Evolutionary conservation across 441 rosid species (phyloP).

Genomic region (Erodium trifolium): DNA sequence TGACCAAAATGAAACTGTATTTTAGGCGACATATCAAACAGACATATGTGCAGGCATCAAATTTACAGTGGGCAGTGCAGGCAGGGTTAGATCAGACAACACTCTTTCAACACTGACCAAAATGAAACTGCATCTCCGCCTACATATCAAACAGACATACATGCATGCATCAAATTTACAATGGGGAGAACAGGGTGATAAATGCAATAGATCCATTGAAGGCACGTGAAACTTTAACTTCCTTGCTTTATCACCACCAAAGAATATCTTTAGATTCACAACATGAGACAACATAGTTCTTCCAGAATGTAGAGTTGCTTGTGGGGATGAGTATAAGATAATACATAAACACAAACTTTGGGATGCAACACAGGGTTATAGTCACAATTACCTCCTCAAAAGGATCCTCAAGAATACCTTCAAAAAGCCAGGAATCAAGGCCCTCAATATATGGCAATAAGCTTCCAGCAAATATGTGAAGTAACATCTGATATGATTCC

Average conservation of each 20-base stretch:
- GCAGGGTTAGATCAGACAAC: no score
- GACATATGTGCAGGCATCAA: no score
- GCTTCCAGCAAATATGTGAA: constrained; percentile 73
- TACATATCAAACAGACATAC: no score
- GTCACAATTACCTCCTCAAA: constrained; percentile 65
- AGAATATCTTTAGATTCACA: constrained; percentile 11
- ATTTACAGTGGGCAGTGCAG: no score
- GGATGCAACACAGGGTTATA: constrained; percentile 9
- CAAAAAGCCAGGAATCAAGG: constrained; percentile 87
- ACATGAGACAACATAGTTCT: constrained; percentile 9
- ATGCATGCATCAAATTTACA: background rate
- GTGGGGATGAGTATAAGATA: background rate
- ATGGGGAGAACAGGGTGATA: background rate
- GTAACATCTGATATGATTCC: constrained; percentile 64
- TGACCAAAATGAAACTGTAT: no score
- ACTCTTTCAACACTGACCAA: no score
- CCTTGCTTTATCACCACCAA: constrained; percentile 7
- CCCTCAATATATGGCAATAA: constrained; percentile 61
- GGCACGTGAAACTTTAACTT: constrained; percentile 7
- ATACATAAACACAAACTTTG: constrained; percentile 10
- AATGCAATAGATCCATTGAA: background rate
- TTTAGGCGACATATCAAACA: no score
- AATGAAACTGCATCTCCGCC: no score
- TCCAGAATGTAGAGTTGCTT: background rate
- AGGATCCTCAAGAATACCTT: constrained; percentile 83